These are phyloP conservation scores for Sindora glabra DNA, from an alignment of 306 rosid genomes.

Conservation along the genomic window DNA sequence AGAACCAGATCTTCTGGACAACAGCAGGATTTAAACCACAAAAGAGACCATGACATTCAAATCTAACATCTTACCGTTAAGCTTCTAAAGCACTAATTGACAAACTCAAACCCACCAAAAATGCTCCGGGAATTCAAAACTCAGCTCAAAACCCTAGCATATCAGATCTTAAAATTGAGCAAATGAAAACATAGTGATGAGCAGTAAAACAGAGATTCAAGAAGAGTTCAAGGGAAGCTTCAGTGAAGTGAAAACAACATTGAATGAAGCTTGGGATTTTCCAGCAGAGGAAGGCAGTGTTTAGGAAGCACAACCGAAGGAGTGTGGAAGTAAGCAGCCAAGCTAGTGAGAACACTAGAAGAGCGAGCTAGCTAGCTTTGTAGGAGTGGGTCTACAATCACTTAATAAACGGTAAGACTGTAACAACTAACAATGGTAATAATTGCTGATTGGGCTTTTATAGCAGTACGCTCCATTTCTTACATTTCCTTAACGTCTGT, in stretches of 20 bases:
- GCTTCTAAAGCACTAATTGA: constrained; percentile 7
- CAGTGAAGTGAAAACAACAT: constrained; percentile 21
- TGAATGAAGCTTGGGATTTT: constrained; percentile 9
- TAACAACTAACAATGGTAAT: background rate
- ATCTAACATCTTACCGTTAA: background rate
- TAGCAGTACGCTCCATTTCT: no score
- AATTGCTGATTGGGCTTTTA: no score
- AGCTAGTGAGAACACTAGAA: background rate
- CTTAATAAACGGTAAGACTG: no score
- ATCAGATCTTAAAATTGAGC: constrained; percentile 40
- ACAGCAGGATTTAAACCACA: constrained; percentile 3
- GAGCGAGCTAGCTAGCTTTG: background rate
- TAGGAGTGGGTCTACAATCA: background rate
- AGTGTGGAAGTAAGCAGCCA: constrained; percentile 6
- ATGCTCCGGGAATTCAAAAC: background rate
- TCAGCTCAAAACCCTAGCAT: constrained; percentile 33
- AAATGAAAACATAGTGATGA: background rate
- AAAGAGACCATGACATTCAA: constrained; percentile 14
- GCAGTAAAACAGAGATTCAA: background rate
- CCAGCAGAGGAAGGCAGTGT: background rate
- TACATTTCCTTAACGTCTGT: no score
- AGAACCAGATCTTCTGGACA: constrained; percentile 38
- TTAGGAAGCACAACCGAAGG: no score
- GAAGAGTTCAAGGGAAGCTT: constrained; percentile 1
- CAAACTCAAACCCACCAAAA: constrained; percentile 5